These are phyloP conservation scores for Lagenaria siceraria DNA, from an alignment of 306 rosid genomes.

Conservation along the genomic window DNA sequence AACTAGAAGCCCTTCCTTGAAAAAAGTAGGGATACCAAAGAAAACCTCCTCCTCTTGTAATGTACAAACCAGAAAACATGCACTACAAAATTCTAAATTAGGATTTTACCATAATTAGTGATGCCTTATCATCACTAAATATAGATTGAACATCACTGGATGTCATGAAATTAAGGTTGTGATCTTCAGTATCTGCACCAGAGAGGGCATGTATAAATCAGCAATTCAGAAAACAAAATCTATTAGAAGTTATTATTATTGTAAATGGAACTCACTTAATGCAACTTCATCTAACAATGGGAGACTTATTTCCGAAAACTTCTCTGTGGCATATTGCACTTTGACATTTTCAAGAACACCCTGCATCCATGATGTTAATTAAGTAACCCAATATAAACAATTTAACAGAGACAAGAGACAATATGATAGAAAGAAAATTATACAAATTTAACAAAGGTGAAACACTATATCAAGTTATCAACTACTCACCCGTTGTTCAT, in stretches of 20 bases:
- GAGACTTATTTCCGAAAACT: slow-evolving; percentile 34
- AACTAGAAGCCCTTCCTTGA: not conserved
- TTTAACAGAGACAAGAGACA: not conserved
- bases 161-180: slow-evolving; percentile 31
- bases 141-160: slow-evolving; percentile 41
- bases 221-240: not conserved
- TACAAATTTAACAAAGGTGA: not conserved
- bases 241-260: not conserved
- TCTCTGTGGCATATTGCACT: slow-evolving; percentile 41
- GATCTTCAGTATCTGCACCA: slow-evolving; percentile 40
- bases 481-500: slow-evolving; percentile 65
- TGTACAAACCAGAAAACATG: not conserved
- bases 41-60: not conserved
- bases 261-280: slow-evolving; percentile 37
- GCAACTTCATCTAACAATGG: slow-evolving; percentile 45
- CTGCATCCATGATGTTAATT: slow-evolving; percentile 23
- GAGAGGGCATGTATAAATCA: slow-evolving; percentile 14
- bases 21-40: not conserved
- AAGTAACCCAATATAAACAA: not conserved
- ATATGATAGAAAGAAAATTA: not conserved
- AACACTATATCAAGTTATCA: not conserved
- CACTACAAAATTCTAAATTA: not conserved
- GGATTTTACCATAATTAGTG: slow-evolving; percentile 52
- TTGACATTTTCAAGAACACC: slow-evolving; percentile 51
- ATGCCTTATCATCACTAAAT: slow-evolving; percentile 42